phyloP scores from a whole-genome alignment of 192 early-diverging fungal species.

The Coemansia umbellata region DNA sequence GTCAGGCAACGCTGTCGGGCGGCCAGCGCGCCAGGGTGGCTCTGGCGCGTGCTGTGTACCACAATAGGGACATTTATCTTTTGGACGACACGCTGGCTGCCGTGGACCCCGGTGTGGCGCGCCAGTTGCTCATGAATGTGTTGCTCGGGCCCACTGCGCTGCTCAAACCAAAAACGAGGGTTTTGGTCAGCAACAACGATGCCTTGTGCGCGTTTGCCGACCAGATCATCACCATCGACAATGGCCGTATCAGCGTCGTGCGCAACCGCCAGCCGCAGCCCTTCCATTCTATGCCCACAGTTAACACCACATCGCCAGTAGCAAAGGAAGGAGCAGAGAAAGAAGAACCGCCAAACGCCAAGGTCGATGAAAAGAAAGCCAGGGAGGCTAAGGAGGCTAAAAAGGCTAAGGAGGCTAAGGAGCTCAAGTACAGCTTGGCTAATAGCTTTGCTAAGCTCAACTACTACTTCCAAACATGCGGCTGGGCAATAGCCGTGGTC shows the following conservation, averaged over 20 bases:
- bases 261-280: neutral
- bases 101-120: conserved; percentile 64
- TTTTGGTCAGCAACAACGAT: conserved; percentile 62
- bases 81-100: conserved; percentile 81
- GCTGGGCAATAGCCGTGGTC: neutral
- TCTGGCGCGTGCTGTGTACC: conserved; percentile 71
- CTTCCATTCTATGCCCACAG: too few relatives aligned
- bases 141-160: conserved; percentile 29
- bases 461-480: conserved; percentile 11
- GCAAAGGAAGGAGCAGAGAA: too few relatives aligned
- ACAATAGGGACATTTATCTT: conserved; percentile 62
- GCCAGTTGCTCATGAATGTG: conserved; percentile 58
- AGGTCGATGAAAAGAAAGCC: too few relatives aligned
- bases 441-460: too few relatives aligned
- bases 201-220: conserved; percentile 1
- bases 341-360: too few relatives aligned
- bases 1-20: conserved; percentile 48
- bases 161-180: conserved; percentile 64
- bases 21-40: conserved; percentile 80
- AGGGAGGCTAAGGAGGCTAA: too few relatives aligned
- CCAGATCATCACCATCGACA: neutral
- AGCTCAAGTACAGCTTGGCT: too few relatives aligned
- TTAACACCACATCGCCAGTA: too few relatives aligned
- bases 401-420: too few relatives aligned
- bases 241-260: neutral